A percentile compares a stretch with the other conserved stretches of the same genome.
Conservation (phyloP, 139 green algal genomes). For the Chlorella sp. region DNA sequence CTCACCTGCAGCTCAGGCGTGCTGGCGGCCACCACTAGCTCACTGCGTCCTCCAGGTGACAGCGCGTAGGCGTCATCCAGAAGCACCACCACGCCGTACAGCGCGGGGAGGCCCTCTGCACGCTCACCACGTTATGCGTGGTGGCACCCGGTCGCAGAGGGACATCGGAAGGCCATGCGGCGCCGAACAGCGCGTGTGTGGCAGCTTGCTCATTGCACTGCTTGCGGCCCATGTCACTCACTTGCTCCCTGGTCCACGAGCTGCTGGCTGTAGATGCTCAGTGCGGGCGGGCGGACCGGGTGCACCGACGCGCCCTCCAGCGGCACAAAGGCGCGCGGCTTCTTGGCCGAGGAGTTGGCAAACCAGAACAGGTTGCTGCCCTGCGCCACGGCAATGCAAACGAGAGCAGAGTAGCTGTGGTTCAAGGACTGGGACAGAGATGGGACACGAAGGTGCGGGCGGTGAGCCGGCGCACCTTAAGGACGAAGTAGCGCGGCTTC, state of each 20-base stretch:
- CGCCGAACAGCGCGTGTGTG: too few species aligned
- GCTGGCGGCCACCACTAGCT: neutral
- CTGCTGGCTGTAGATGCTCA: neutral
- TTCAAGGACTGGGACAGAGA: too few species aligned
- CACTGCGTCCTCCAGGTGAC: neutral
- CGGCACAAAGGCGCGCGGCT: neutral
- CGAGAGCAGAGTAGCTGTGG: too few species aligned
- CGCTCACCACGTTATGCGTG: too few species aligned
- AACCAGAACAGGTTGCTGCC: slow-evolving; percentile 8
- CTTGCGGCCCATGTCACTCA: too few species aligned
- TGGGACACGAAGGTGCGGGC: too few species aligned
- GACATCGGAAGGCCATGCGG: too few species aligned
- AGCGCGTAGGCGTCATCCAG: slow-evolving; percentile 2
- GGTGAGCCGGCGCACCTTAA: too few species aligned
- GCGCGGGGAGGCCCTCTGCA: neutral
- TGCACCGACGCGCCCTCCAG: slow-evolving; percentile 1
- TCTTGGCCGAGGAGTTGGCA: neutral
- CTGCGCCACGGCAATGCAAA: too few species aligned
- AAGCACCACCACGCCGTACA: slow-evolving; percentile 3
- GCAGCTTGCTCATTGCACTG: too few species aligned
- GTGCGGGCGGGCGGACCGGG: neutral
- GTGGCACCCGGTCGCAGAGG: too few species aligned
- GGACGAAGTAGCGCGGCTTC: slow-evolving; percentile 1
- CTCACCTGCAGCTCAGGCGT: slow-evolving; percentile 1
- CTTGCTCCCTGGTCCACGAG: neutral